Conservation (phyloP, 495 filamentous ascomycete genomes). For the Trichoderma reesei region DNA sequence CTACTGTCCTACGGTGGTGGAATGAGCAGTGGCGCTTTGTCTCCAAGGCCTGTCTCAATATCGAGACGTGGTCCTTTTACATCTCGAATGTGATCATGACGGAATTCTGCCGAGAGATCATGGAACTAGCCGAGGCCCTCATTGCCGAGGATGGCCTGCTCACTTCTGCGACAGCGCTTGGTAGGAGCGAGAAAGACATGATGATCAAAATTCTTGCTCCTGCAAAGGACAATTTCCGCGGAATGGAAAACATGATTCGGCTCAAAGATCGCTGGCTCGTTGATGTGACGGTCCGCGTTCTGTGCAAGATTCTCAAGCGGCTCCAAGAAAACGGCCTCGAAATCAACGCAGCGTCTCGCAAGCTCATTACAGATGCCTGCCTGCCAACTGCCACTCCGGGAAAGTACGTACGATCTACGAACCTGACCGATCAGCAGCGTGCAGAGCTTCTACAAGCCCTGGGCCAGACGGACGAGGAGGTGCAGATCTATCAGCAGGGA, state of each 20-base stretch:
- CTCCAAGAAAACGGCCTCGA: constrained; percentile 60
- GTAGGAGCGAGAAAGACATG: constrained; percentile 31
- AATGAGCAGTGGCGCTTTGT: constrained; percentile 67
- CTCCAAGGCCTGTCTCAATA: constrained; percentile 70
- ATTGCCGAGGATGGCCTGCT: constrained; percentile 77
- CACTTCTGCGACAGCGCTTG: constrained; percentile 40
- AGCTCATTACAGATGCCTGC: constrained; percentile 50
- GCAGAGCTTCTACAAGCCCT: constrained; percentile 72
- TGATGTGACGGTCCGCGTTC: constrained; percentile 53
- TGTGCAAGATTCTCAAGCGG: constrained; percentile 61
- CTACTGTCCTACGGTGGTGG: constrained; percentile 68
- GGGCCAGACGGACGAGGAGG: constrained; percentile 56
- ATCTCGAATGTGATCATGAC: constrained; percentile 65
- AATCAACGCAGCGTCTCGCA: constrained; percentile 49
- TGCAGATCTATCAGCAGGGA: constrained; percentile 23
- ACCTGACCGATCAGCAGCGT: constrained; percentile 64
- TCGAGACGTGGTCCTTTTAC: constrained; percentile 66
- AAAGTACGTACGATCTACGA: constrained; percentile 52
- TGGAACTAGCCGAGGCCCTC: constrained; percentile 79
- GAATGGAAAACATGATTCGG: constrained; percentile 72
- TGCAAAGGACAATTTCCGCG: constrained; percentile 53
- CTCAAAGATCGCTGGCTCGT: constrained; percentile 78
- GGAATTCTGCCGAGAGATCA: constrained; percentile 86
- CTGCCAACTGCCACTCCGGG: constrained; percentile 19
- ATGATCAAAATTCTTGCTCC: constrained; percentile 49